Conservation (phyloP, 306 rosid genomes). For the Echinosophora koreensis region DNA sequence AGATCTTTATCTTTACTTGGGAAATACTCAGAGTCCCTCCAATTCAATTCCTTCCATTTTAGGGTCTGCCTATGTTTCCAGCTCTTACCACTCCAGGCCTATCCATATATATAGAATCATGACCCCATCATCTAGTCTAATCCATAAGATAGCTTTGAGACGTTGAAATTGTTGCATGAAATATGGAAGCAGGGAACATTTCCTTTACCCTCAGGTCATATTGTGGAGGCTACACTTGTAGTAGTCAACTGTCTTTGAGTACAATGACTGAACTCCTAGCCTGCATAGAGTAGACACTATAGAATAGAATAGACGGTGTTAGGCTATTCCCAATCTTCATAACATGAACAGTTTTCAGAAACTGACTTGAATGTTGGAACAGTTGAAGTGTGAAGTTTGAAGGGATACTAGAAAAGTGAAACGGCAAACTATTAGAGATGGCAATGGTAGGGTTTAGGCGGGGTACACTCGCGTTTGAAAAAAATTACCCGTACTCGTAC, state of each 20-base stretch:
- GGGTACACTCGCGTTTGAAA: no score
- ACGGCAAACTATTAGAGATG: background rate
- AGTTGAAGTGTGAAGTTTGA: no score
- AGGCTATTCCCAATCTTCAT: constrained; percentile 21
- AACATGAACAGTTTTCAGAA: constrained; percentile 30
- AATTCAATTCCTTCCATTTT: constrained; percentile 36
- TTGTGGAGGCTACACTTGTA: constrained; percentile 12
- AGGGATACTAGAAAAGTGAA: no score
- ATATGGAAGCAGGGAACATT: constrained; percentile 46
- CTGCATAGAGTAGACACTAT: constrained; percentile 25
- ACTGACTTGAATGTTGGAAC: background rate
- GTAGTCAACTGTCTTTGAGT: constrained; percentile 50
- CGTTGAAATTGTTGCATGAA: constrained; percentile 43
- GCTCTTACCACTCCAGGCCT: constrained; percentile 38
- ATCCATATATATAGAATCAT: constrained; percentile 21
- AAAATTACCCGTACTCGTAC: no score
- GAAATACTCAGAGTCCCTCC: constrained; percentile 25
- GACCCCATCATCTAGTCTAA: constrained; percentile 37
- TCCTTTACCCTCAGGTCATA: constrained; percentile 49
- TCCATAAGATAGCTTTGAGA: constrained; percentile 27
- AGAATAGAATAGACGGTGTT: background rate
- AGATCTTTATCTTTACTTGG: constrained; percentile 3
- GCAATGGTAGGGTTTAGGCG: no score
- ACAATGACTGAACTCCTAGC: constrained; percentile 47
- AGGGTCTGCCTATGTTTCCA: constrained; percentile 50